phyloP scores from a whole-genome alignment of 139 green algal species.

The Medakamo hakoo region DNA sequence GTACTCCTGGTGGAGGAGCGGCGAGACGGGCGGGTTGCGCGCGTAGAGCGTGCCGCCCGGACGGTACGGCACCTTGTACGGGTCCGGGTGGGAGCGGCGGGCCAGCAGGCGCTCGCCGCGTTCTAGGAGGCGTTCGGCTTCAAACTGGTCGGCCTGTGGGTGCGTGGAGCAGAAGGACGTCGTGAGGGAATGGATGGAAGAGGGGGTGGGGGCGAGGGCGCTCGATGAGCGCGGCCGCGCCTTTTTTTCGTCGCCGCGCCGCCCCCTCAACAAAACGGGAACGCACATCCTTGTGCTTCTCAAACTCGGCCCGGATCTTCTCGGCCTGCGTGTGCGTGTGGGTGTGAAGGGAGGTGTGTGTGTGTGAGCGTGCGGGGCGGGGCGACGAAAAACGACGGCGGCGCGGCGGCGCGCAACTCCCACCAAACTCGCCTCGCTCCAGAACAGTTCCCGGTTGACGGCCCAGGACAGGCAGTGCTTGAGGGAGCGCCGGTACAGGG shows the following conservation, averaged over 20 bases:
- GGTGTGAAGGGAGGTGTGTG: not conserved
- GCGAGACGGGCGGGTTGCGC: slow-evolving; percentile 29
- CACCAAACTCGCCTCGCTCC: slow-evolving; percentile 16
- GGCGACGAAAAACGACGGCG: not conserved
- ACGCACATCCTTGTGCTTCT: not conserved
- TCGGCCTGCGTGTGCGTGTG: slow-evolving; percentile 3
- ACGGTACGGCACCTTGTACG: slow-evolving; percentile 30
- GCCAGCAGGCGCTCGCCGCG: not conserved
- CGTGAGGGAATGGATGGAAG: too few relatives aligned
- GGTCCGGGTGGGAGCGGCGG: not conserved
- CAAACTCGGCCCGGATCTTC: slow-evolving; percentile 9
- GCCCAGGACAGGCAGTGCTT: slow-evolving; percentile 35
- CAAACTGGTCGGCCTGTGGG: not conserved
- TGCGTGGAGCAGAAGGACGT: not conserved
- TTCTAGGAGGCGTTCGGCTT: not conserved
- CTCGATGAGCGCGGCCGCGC: not conserved
- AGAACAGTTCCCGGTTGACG: slow-evolving; percentile 29
- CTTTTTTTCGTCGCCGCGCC: not conserved
- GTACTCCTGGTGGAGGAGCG: slow-evolving; percentile 7
- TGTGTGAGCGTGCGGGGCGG: not conserved
- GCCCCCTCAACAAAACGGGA: too few relatives aligned
- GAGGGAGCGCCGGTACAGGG: slow-evolving; percentile 26
- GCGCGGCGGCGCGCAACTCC: not conserved
- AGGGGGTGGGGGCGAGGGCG: not conserved
- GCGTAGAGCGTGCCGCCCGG: slow-evolving; percentile 32